These are phyloP conservation scores for Chaetomium strumarium DNA, from an alignment of 2,329 filamentous ascomycete genomes.

Conservation along the genomic window DNA sequence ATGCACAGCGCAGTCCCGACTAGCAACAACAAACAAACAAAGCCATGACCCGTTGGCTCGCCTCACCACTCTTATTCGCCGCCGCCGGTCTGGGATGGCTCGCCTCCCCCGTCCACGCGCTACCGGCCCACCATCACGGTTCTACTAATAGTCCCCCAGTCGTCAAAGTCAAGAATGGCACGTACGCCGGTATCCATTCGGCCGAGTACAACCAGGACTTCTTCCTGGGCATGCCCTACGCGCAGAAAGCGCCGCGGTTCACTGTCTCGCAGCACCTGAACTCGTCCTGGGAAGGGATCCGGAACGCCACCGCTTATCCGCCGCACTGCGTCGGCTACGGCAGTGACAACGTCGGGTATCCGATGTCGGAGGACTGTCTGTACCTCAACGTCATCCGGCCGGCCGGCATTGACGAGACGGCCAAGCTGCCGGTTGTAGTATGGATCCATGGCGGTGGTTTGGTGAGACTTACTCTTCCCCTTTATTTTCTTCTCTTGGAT, in stretches of 20 bases:
- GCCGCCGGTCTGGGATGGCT: background rate
- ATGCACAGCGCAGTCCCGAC: too few species aligned
- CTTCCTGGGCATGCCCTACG: constrained; percentile 53
- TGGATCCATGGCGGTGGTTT: constrained; percentile 49
- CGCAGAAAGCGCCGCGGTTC: constrained; percentile 30
- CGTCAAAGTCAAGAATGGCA: constrained; percentile 29
- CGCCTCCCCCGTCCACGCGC: background rate
- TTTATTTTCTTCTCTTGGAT: too few species aligned
- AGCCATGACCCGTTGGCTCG: background rate
- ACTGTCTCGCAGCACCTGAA: constrained; percentile 5
- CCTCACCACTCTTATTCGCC: background rate
- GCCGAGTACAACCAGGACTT: constrained; percentile 40
- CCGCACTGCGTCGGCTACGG: constrained; percentile 7
- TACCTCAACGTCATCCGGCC: constrained; percentile 58
- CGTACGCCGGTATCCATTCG: constrained; percentile 32
- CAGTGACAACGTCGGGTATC: background rate
- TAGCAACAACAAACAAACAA: background rate
- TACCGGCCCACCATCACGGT: background rate
- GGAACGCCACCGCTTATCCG: constrained; percentile 1
- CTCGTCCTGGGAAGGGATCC: constrained; percentile 12
- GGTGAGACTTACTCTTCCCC: constrained; percentile 7
- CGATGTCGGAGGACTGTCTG: constrained; percentile 50
- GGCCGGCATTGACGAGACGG: constrained; percentile 34
- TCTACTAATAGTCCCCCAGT: background rate
- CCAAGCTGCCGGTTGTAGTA: constrained; percentile 44